These are phyloP conservation scores for Atalantia buxifolia DNA, from an alignment of 345 rosid species.

Conservation along the genomic window DNA sequence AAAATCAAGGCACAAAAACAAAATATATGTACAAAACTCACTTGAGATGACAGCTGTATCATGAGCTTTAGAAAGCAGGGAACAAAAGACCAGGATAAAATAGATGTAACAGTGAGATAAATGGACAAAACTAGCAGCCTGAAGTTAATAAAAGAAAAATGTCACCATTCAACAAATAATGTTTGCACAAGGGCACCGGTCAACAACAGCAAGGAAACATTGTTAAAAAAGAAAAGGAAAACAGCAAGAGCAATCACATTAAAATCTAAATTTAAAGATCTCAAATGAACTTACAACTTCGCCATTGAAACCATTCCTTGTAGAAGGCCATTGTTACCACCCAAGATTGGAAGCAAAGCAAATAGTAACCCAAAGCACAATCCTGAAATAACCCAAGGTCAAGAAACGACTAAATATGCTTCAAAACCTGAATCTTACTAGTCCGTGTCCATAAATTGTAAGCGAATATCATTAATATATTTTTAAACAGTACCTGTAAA, in stretches of 20 bases:
- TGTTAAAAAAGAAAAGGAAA: not conserved
- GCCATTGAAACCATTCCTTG: slow-evolving; percentile 93
- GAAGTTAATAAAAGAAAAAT: slow-evolving; percentile 18
- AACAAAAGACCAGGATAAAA: slow-evolving; percentile 91
- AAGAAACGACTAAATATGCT: slow-evolving; percentile 20
- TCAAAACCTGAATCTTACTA: slow-evolving; percentile 5
- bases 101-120: slow-evolving; percentile 69
- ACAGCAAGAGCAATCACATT: not conserved
- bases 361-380: slow-evolving; percentile 92
- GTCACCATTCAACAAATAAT: slow-evolving; percentile 2
- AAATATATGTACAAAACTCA: slow-evolving; percentile 31
- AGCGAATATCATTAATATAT: slow-evolving; percentile 3
- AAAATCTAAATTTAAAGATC: not conserved
- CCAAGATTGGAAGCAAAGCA: slow-evolving; percentile 95
- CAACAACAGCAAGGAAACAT: slow-evolving; percentile 5
- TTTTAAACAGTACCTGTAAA: slow-evolving; percentile 62
- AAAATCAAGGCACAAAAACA: slow-evolving; percentile 7
- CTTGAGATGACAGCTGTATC: slow-evolving; percentile 97
- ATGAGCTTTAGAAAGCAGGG: slow-evolving; percentile 95
- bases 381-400: slow-evolving; percentile 48
- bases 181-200: slow-evolving; percentile 5
- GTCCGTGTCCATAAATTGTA: not conserved
- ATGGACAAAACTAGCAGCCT: slow-evolving; percentile 79
- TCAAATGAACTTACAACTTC: slow-evolving; percentile 63
- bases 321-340: slow-evolving; percentile 82